Evolutionary conservation across 495 filamentous ascomycete species (phyloP).

Genomic region (Tuber magnatum): DNA sequence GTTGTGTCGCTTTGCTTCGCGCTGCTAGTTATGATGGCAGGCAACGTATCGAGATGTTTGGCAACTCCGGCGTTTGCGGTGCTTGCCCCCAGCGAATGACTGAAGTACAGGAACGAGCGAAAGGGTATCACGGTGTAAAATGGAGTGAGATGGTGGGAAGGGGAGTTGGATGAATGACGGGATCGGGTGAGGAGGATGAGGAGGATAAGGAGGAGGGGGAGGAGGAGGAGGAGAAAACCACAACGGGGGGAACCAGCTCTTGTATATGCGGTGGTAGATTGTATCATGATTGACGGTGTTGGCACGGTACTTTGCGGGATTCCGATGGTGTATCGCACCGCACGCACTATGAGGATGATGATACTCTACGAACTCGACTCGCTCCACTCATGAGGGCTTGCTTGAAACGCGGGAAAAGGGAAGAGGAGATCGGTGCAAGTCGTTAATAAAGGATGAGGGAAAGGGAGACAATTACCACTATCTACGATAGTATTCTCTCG

Average conservation of each 20-base stretch:
- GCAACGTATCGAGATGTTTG: background rate
- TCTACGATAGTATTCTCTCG: background rate
- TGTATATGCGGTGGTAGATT: background rate
- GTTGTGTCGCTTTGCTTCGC: background rate
- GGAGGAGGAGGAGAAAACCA: background rate
- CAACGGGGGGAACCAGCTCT: background rate
- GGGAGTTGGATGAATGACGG: background rate
- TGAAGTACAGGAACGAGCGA: background rate
- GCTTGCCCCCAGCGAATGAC: background rate
- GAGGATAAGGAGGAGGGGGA: background rate
- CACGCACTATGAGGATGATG: too few species aligned
- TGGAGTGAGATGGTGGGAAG: background rate
- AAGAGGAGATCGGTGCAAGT: background rate
- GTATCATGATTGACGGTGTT: background rate
- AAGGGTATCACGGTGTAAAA: background rate
- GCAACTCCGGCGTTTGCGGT: conserved; percentile 4
- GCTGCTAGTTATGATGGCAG: background rate
- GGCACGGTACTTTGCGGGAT: conserved; percentile 4
- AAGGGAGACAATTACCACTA: background rate
- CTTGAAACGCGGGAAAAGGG: background rate
- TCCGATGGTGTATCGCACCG: conserved; percentile 3
- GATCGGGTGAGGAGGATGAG: background rate
- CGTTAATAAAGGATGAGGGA: background rate
- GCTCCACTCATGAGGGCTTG: background rate
- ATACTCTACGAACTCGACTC: background rate